Evolutionary conservation across 2,329 filamentous ascomycete species (phyloP).

Genomic region (Xylaria arbuscula): DNA sequence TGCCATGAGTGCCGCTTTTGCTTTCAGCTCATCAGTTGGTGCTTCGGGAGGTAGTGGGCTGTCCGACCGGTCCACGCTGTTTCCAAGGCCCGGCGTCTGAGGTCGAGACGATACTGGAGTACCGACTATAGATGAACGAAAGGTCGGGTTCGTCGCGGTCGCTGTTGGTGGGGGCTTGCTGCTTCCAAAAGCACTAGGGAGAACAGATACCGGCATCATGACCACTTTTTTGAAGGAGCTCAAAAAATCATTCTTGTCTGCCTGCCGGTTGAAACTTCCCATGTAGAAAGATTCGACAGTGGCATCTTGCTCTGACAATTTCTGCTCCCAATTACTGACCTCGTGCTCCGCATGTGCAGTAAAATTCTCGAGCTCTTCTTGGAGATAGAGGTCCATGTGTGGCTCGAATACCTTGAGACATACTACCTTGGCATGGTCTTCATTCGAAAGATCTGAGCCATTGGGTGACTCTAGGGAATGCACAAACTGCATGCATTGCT

Average conservation of each 20-base stretch:
- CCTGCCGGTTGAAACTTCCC: constrained; percentile 93
- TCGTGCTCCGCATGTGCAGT: constrained; percentile 78
- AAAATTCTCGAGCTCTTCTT: constrained; percentile 91
- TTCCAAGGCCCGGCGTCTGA: constrained; percentile 59
- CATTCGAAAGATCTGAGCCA: constrained; percentile 68
- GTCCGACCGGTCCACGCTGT: constrained; percentile 53
- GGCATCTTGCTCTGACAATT: constrained; percentile 89
- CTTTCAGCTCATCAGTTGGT: constrained; percentile 90
- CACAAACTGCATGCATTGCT: constrained; percentile 83
- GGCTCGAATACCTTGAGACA: constrained; percentile 84
- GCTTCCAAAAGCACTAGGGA: constrained; percentile 71
- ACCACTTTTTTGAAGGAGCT: constrained; percentile 98
- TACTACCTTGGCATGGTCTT: constrained; percentile 73
- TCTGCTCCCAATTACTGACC: constrained; percentile 89
- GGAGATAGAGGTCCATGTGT: constrained; percentile 91
- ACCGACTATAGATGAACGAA: constrained; percentile 46
- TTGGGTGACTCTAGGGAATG: constrained; percentile 75
- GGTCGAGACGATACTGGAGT: constrained; percentile 60
- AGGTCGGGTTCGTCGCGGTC: constrained; percentile 47
- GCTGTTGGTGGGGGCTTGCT: constrained; percentile 52
- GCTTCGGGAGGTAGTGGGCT: constrained; percentile 69
- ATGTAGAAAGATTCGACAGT: constrained; percentile 94
- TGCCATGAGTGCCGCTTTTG: constrained; percentile 98
- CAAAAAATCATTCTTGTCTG: constrained; percentile 95
- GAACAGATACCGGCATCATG: constrained; percentile 96